phyloP scores from a whole-genome alignment of 371 early-diverging fungal genomes.

The Umbelopsis sp. region DNA sequence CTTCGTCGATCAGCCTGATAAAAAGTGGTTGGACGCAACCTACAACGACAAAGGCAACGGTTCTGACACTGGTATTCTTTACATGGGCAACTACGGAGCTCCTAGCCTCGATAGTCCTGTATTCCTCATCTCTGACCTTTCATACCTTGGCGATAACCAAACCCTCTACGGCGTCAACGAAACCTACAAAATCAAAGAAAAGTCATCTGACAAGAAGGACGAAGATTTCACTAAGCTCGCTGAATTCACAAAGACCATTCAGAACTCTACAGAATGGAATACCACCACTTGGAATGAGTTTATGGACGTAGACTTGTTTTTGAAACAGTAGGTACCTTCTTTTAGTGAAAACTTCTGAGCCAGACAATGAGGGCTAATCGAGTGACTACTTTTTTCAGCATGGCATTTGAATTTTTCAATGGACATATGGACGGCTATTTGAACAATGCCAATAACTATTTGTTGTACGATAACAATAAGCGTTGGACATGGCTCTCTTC shows the following conservation, averaged over 20 bases:
- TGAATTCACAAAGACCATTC: slow-evolving; percentile 41
- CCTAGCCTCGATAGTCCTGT: neutral
- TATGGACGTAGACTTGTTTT: slow-evolving; percentile 47
- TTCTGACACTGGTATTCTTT: slow-evolving; percentile 30
- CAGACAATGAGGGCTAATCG: neutral
- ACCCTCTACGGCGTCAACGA: neutral
- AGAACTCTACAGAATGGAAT: slow-evolving; percentile 28
- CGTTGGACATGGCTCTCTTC: slow-evolving; percentile 37
- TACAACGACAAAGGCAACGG: slow-evolving; percentile 22
- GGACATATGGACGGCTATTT: slow-evolving; percentile 44
- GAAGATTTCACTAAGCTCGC: slow-evolving; percentile 33
- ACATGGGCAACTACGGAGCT: slow-evolving; percentile 24
- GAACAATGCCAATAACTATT: slow-evolving; percentile 42
- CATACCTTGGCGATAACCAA: neutral
- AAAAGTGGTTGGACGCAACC: slow-evolving; percentile 33
- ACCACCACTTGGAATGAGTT: slow-evolving; percentile 36
- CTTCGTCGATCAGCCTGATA: slow-evolving; percentile 43
- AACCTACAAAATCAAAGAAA: slow-evolving; percentile 32
- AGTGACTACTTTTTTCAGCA: slow-evolving; percentile 17
- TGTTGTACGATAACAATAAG: slow-evolving; percentile 36
- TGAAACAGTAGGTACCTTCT: slow-evolving; percentile 37
- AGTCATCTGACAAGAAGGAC: slow-evolving; percentile 26
- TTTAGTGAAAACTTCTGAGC: neutral
- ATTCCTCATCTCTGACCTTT: neutral
- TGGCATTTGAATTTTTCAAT: slow-evolving; percentile 37